Evolutionary conservation across 2,329 filamentous ascomycete genomes (phyloP).

Genomic region (Phialemoniopsis sp.): DNA sequence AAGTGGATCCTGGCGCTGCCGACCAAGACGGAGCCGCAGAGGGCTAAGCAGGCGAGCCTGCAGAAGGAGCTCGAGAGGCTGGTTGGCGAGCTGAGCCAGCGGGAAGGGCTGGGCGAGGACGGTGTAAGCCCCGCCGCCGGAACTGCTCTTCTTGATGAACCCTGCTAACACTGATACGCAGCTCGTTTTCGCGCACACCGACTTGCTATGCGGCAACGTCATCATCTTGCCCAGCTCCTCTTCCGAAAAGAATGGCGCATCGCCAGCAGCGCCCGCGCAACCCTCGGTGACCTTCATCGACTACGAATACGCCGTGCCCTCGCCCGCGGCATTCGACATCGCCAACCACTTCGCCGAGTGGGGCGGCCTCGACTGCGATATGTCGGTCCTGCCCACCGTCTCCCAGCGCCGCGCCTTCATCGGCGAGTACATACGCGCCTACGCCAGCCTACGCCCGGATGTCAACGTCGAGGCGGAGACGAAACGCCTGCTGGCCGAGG

Average conservation of each 20-base stretch:
- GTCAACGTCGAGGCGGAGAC: constrained; percentile 52
- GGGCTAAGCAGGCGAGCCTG: constrained; percentile 60
- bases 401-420: constrained; percentile 77
- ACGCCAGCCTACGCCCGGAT: constrained; percentile 48
- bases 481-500: constrained; percentile 68
- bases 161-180: too few species aligned
- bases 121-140: constrained; percentile 52
- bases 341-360: constrained; percentile 98
- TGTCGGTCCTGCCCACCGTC: constrained; percentile 73
- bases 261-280: constrained; percentile 19
- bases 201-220: constrained; percentile 93
- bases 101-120: constrained; percentile 70
- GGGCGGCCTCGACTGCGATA: constrained; percentile 96
- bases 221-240: constrained; percentile 63
- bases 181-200: constrained; percentile 92
- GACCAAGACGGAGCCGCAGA: constrained; percentile 64
- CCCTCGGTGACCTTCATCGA: constrained; percentile 81
- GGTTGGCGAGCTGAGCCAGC: constrained; percentile 67
- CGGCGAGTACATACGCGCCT: constrained; percentile 74
- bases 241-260: constrained; percentile 1
- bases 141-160: too few species aligned
- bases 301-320: constrained; percentile 95
- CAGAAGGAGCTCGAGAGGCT: constrained; percentile 72
- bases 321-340: constrained; percentile 92
- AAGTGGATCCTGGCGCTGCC: constrained; percentile 92